phyloP scores from a whole-genome alignment of 164 flowering plant genomes.

The Nymphaea colorata region DNA sequence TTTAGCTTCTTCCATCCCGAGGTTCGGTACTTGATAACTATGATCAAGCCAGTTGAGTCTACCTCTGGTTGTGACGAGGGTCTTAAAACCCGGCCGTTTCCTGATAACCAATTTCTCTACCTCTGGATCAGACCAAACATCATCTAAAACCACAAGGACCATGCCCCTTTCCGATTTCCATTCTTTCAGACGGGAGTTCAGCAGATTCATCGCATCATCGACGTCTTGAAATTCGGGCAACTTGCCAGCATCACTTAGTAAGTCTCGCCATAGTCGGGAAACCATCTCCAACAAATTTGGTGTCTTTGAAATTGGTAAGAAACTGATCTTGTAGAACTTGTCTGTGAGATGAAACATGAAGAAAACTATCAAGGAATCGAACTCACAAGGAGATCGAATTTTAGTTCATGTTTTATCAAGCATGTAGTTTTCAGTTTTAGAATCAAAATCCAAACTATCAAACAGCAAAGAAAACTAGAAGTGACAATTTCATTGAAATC shows the following conservation, averaged over 20 bases:
- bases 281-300: background rate
- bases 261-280: background rate
- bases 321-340: background rate
- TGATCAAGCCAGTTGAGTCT: constrained; percentile 8
- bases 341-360: background rate
- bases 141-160: constrained; percentile 57
- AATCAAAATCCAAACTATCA: too few species aligned
- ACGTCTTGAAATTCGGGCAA: background rate
- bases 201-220: background rate
- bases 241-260: background rate
- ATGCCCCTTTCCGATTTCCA: background rate
- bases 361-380: background rate
- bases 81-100: constrained; percentile 61
- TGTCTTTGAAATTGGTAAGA: background rate
- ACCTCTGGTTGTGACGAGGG: constrained; percentile 43
- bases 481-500: too few species aligned
- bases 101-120: constrained; percentile 41
- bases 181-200: background rate
- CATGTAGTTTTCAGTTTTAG: too few species aligned
- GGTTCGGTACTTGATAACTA: constrained; percentile 37
- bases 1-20: constrained; percentile 20
- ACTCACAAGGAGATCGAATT: too few species aligned
- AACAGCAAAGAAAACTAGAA: too few species aligned
- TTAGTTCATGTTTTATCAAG: too few species aligned
- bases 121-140: constrained; percentile 38